phyloP scores from a whole-genome alignment of 345 rosid species.

The Schrenkiella parvula region DNA sequence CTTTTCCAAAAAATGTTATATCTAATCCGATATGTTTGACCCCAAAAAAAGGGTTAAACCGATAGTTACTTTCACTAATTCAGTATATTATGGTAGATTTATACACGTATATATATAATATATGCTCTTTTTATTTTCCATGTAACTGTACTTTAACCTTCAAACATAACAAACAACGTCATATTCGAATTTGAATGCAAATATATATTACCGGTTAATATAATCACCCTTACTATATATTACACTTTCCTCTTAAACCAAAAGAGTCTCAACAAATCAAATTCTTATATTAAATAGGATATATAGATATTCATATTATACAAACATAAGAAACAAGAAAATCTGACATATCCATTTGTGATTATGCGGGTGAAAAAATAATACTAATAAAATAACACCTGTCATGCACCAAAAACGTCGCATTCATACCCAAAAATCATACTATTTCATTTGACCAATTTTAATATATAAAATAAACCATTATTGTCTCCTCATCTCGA shows the following conservation, averaged over 20 bases:
- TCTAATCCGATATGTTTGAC: too few relatives aligned
- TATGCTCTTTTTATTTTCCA: neutral
- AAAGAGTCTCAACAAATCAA: neutral
- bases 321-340: conserved; percentile 20
- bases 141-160: neutral
- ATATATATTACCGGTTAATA: neutral
- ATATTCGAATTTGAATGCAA: neutral
- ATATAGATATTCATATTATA: neutral
- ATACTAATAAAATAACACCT: conserved; percentile 19
- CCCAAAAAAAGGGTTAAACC: too few relatives aligned
- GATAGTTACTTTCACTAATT: neutral
- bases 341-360: conserved; percentile 34
- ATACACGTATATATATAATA: neutral
- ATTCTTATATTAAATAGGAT: neutral
- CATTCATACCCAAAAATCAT: conserved; percentile 22
- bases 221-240: neutral
- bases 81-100: neutral
- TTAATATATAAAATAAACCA: neutral
- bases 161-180: neutral
- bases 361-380: conserved; percentile 8
- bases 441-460: conserved; percentile 27
- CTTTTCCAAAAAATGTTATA: neutral
- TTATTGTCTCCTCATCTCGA: conserved; percentile 15
- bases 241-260: neutral
- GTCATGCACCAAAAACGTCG: conserved; percentile 36